Base-by-base conservation (phyloP, 1,284 basidiomycete species). In the Puccinia coronata region DNA sequence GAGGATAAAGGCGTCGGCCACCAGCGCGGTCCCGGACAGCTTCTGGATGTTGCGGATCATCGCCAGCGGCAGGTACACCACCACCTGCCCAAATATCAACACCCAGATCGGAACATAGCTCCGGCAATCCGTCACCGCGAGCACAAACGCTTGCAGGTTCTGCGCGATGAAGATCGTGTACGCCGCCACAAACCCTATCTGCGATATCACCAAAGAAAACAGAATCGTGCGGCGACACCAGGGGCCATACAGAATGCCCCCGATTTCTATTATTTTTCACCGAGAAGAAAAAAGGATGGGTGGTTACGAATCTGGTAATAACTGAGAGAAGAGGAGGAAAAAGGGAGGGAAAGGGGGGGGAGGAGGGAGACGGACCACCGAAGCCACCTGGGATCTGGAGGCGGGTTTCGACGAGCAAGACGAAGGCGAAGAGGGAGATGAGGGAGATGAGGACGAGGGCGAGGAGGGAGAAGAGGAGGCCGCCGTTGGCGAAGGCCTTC, bases 401-500 rank as follows among this genome's bases (percentile, higher is more conserved):
- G 84, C 98, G 95, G 57, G 95, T 91, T 87, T 93, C 89, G 63
- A 98, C 91, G 53, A 99, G 90, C 0, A 99, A 90, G 34, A 99
- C 87, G 90, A 99, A 99, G 0, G 95, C 95, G 88, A 94, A 95
- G 1, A 99, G 88, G 2, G 95, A 98, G 76, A 98, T 91, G 69
- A 91, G 86, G 12, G 96, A 95, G 83, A 99, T 94, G 83, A 90
- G 88, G 28, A 92, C 88, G 83, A 99, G 91, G 2, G 93, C 90
- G 69, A 94, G 83, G 31, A 90, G 86, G 6, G 96, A 98, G 87
- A 99, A 99, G 55, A 98, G 87, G 74, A 99, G 89, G 20, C 96
- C 96, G 82, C 96, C 96, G 84, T 99, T 99, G 88, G 91, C 92
- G 88, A 99, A 98, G 90, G 92, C 96, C 88, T 95, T 98, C 82